Evolutionary conservation across 1,284 basidiomycete species (phyloP), one percentile per base, ranked within the genome.

Genomic region (Puccinia horiana): DNA sequence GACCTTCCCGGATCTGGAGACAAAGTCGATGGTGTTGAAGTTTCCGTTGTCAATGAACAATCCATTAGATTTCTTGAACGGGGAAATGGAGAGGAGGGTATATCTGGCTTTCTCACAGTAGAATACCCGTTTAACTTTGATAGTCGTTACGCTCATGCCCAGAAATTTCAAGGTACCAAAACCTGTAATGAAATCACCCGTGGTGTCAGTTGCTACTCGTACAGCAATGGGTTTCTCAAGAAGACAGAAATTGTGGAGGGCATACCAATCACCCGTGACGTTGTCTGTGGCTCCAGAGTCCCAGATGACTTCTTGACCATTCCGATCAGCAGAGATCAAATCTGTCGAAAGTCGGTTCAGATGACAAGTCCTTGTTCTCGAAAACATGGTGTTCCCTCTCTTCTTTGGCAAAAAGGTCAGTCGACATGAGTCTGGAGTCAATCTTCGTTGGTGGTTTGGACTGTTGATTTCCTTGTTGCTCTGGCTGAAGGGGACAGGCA

Each of bases 21-120:
- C 2, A 4, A 63, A 16, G 37, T 63, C 32, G 20, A 63, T 63
- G 56, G 26, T 9, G 26, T 58, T n/a, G 29, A 58, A 58, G 14
- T 58, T 58, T 26, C 26, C 56, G 2, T 18, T 35, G 1, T 35
- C n/a, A 1, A 9, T 5, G 32, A 63, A 63, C 3, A 18, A 9
- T 18, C 5, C 58, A 20, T 37, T 37, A 35, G 58, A 6, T 37
- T 63, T 32, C 58, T 63, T 63, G 58, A 69, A 69, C 2, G 67
- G 3, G 1, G 72, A 47, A n/a, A 37, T 23, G 6, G 72, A 74
- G 3, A 74, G 23, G 2, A 74, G 49, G 3, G 72, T 74, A 1
- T 26, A 37, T 1, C 42, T 32, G 11, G 72, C 72, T 26, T 54
- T n/a, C 49, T 74, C 49, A 74, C 72, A 74, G 35, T 54, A 74